These are phyloP conservation scores for Trypanosoma lewisi DNA, from an alignment of 208 protist genomes.

Conservation along the genomic window DNA sequence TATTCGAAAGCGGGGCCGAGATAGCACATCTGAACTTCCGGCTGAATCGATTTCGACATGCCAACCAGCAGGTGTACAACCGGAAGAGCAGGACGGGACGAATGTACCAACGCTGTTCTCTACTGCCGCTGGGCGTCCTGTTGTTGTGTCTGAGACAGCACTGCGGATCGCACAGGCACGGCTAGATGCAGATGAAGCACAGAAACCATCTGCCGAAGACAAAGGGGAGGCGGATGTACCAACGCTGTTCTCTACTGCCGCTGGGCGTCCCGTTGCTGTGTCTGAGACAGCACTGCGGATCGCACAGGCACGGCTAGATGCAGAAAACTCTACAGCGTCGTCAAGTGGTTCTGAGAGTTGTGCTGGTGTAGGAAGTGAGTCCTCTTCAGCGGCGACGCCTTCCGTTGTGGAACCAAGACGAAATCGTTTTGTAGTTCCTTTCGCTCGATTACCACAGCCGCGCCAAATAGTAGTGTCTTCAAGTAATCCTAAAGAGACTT, in stretches of 20 bases:
- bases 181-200: conserved; percentile 9
- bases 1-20: conserved; percentile 22
- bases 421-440: conserved; percentile 19
- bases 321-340: background rate
- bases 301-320: background rate
- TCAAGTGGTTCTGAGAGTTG: background rate
- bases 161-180: conserved; percentile 19
- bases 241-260: conserved; percentile 46
- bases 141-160: conserved; percentile 26
- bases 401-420: background rate
- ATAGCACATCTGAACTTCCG: background rate
- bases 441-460: background rate
- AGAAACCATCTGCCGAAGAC: background rate
- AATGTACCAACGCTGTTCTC: conserved; percentile 28
- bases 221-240: conserved; percentile 8
- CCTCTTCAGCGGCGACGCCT: conserved; percentile 1
- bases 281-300: conserved; percentile 18
- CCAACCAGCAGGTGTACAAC: background rate
- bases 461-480: background rate
- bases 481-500: background rate
- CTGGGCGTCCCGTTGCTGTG: conserved; percentile 35
- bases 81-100: background rate
- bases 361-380: background rate
- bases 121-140: conserved; percentile 33
- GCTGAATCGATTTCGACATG: background rate